These are phyloP conservation scores for Mortierella polycephala DNA, from an alignment of 371 early-diverging fungal species.

Conservation along the genomic window DNA sequence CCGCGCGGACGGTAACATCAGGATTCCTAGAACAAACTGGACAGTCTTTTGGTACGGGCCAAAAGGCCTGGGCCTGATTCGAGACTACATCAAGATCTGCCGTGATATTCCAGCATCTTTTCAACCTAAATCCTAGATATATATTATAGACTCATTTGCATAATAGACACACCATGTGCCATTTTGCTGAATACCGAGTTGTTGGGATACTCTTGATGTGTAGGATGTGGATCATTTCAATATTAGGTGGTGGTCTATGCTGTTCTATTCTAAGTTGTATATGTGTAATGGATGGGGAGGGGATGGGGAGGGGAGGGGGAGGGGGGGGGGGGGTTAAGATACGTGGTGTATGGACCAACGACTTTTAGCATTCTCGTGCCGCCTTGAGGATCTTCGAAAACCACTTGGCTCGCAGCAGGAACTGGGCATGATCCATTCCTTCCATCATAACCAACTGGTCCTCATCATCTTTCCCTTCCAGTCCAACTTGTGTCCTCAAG, in stretches of 20 bases:
- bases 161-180: neutral
- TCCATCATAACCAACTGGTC: conserved; percentile 60
- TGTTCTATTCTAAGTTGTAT: neutral
- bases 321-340: too few species aligned
- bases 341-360: neutral
- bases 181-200: too few species aligned
- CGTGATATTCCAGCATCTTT: conserved; percentile 61
- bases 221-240: neutral
- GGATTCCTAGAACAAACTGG: conserved; percentile 73
- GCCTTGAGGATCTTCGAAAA: conserved; percentile 40
- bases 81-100: conserved; percentile 57
- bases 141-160: neutral
- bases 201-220: too few species aligned
- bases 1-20: conserved; percentile 79
- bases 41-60: conserved; percentile 82
- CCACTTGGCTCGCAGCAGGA: conserved; percentile 60
- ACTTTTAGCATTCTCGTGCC: conserved; percentile 36
- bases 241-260: neutral
- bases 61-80: conserved; percentile 56
- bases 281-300: too few species aligned
- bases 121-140: conserved; percentile 5
- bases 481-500: conserved; percentile 23
- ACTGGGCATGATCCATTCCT: conserved; percentile 65
- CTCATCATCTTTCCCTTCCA: conserved; percentile 49
- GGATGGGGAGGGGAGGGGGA: too few species aligned